phyloP scores from a whole-genome alignment of 2,329 filamentous ascomycete genomes.

The Nigrospora oryzae region DNA sequence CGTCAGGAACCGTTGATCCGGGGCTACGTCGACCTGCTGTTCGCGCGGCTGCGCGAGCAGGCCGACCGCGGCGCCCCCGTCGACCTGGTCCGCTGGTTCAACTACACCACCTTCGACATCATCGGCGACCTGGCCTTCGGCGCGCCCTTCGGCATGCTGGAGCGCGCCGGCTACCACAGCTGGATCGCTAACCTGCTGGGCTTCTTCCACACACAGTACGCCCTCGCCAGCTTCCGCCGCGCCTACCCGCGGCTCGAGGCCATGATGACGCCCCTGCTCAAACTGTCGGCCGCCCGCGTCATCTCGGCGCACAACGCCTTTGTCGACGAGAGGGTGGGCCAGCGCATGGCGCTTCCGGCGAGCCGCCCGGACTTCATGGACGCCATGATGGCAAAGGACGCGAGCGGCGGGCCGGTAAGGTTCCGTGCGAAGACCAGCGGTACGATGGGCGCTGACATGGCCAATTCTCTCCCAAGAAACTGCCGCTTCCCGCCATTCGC shows the following conservation, averaged over 20 bases:
- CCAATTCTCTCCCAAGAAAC: background rate
- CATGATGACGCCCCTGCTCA: background rate
- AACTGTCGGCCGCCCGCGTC: background rate
- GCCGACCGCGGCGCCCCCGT: background rate
- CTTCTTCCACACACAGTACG: background rate
- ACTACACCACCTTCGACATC: constrained; percentile 1
- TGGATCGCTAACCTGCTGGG: background rate
- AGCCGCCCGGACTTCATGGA: constrained; percentile 1
- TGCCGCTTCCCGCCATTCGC: background rate
- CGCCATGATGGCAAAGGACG: background rate
- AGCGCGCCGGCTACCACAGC: background rate
- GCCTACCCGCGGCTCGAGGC: background rate
- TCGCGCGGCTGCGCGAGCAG: background rate
- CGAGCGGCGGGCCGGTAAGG: background rate
- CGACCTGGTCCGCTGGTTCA: background rate
- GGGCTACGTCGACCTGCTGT: background rate
- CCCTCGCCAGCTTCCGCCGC: background rate
- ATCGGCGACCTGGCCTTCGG: constrained; percentile 1
- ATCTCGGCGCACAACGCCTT: background rate
- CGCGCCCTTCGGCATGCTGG: background rate
- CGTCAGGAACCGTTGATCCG: background rate
- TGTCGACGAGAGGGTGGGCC: background rate
- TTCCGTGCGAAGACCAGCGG: no score
- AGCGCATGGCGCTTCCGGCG: background rate
- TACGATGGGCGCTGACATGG: background rate